Evolutionary conservation across 805 yeast genomes (phyloP).

Genomic region (Dipodascus geniculatus): DNA sequence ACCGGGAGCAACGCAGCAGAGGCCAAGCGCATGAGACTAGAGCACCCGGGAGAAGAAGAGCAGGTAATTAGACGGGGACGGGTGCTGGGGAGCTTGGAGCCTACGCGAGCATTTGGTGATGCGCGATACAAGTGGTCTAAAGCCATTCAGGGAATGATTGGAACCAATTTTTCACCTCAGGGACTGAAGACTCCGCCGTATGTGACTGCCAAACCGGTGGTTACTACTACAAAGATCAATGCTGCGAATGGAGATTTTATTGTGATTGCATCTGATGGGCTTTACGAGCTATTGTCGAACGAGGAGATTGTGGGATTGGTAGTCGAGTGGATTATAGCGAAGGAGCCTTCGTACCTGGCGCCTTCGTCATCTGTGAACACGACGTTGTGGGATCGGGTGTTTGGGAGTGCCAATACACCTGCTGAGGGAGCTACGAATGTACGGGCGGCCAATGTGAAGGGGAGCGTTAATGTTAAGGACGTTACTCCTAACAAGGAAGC

Average conservation of each 20-base stretch:
- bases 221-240: constrained; percentile 66
- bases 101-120: constrained; percentile 95
- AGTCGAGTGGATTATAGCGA: constrained; percentile 81
- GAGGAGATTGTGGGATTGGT: constrained; percentile 90
- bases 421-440: neutral
- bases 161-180: constrained; percentile 50
- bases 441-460: neutral
- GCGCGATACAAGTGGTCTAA: constrained; percentile 81
- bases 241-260: constrained; percentile 70
- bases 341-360: constrained; percentile 31
- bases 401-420: neutral
- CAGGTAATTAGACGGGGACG: constrained; percentile 78
- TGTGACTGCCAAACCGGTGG: constrained; percentile 92
- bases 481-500: constrained; percentile 37
- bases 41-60: constrained; percentile 80
- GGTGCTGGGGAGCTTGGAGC: constrained; percentile 86
- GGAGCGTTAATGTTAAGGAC: constrained; percentile 21
- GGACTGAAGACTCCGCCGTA: constrained; percentile 89
- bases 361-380: neutral
- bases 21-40: constrained; percentile 66
- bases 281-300: constrained; percentile 81
- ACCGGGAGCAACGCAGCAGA: constrained; percentile 88
- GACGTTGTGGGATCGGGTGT: neutral
- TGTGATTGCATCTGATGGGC: constrained; percentile 89
- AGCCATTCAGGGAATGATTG: constrained; percentile 60